Percentiles rank a stretch among this genome's conserved stretches.
These are phyloP conservation scores for Pichia cabralensis DNA, from an alignment of 805 yeast species.

Conservation along the genomic window DNA sequence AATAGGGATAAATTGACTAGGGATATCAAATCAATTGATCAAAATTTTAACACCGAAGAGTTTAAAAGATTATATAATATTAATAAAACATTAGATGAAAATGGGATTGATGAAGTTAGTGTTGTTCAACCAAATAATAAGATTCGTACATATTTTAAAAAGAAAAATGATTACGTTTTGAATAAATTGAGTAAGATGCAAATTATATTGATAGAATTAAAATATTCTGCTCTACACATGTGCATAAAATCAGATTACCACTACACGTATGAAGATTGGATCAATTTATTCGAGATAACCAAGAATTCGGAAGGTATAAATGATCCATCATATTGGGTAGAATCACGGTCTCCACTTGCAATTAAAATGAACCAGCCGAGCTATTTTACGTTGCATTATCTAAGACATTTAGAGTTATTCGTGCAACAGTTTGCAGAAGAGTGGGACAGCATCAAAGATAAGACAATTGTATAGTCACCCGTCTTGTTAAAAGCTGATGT, in stretches of 20 bases:
- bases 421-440: conserved; percentile 20
- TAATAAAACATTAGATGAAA: not conserved
- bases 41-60: conserved; percentile 6
- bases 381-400: conserved; percentile 32
- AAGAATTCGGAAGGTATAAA: conserved; percentile 16
- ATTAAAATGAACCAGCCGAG: conserved; percentile 63
- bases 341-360: conserved; percentile 56
- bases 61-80: conserved; percentile 2
- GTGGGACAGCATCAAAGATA: conserved; percentile 14
- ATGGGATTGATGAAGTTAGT: not conserved
- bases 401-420: conserved; percentile 17
- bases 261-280: conserved; percentile 48
- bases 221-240: conserved; percentile 24
- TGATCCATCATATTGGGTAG: conserved; percentile 46
- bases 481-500: too few relatives aligned
- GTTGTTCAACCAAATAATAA: conserved; percentile 6
- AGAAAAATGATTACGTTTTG: conserved; percentile 19
- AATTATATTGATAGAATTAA: conserved; percentile 23
- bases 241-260: conserved; percentile 31
- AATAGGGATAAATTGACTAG: conserved; percentile 8
- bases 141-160: conserved; percentile 15
- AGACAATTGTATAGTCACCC: too few relatives aligned
- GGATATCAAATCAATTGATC: conserved; percentile 14
- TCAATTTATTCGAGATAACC: conserved; percentile 25
- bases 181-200: conserved; percentile 16